Evolutionary conservation across 495 filamentous ascomycete genomes (phyloP), one percentile per base, ranked within the genome.

Genomic region (Penicillium simplicissimum): DNA sequence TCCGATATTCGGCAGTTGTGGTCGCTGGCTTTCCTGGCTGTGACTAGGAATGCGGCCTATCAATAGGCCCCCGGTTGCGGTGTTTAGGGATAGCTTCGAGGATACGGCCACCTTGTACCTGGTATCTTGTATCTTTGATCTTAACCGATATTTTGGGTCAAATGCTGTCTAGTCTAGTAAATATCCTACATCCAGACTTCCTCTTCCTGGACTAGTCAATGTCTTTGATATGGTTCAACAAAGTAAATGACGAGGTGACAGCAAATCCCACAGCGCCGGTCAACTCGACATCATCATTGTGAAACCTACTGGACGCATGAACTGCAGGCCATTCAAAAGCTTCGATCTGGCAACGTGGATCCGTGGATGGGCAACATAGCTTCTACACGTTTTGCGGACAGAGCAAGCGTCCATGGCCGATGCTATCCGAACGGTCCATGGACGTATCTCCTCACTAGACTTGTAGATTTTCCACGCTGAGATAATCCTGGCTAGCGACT

Each of bases 1-100:
- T 69, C 67, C 13, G 61, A 69, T 60, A 69, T 69, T 37, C 51
- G 63, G 19, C 67, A 69, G 52, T 60, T 69, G 31, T 69, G 67
- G 67, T 69, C 67, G 33, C 52, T 69, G 21, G 37, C 64, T 23
- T 69, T 69, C 57, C 52, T 69, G 45, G 63, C 67, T 59, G 64
- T 69, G 28, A 53, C 53, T 10, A 38, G 67, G 40, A 69, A 66
- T 56, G 15, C 51, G 33, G 40, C 45, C 36, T 69, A 61, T 52
- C 57, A 54, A 19, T 66, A 53, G 36, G 3, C 23, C 3, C 23
- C 23, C 23, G 23, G 23, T 25, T 25, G 23, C 3, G n/a, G n/a
- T 25, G 23, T 25, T 25, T 25, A 25, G 23, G 23, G 1, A 25
- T 25, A 25, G 23, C 23, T 25, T 25, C 23, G 23, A 25, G 23